phyloP scores from a whole-genome alignment of 228 moss, liverwort and hornwort genomes.

The Sphagnum fallax region DNA sequence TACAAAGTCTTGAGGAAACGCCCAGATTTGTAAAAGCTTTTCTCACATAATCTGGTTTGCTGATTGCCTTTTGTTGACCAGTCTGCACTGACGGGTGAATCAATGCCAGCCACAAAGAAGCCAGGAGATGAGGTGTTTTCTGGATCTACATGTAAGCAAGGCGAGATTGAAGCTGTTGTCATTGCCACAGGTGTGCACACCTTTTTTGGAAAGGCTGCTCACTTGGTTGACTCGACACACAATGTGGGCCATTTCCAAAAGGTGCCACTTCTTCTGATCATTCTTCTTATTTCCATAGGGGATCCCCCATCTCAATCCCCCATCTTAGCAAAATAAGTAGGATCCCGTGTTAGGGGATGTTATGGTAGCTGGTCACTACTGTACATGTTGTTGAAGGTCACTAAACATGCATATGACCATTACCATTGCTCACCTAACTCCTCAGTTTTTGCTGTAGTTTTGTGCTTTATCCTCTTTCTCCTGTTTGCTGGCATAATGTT shows the following conservation, averaged over 20 bases:
- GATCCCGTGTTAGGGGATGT: no score
- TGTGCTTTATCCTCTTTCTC: no score
- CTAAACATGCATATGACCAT: no score
- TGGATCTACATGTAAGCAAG: slow-evolving; percentile 12
- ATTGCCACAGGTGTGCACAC: slow-evolving; percentile 22
- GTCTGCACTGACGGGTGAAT: slow-evolving; percentile 13
- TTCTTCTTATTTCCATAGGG: no score
- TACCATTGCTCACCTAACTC: no score
- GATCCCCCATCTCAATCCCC: no score
- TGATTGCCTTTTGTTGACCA: background rate
- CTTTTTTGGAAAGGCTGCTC: slow-evolving; percentile 29
- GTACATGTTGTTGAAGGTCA: no score
- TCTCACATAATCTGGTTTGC: background rate
- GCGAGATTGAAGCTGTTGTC: slow-evolving; percentile 15
- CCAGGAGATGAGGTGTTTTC: slow-evolving; percentile 14
- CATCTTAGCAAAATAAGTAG: no score
- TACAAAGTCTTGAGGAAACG: no score
- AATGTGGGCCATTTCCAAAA: slow-evolving; percentile 11
- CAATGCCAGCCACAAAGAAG: slow-evolving; percentile 8
- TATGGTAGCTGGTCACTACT: no score
- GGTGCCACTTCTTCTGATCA: background rate
- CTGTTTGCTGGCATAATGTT: no score
- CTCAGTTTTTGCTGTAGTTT: no score
- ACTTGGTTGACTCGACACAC: slow-evolving; percentile 19
- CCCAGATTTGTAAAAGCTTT: background rate